Conservation (phyloP, 2,329 filamentous ascomycete species). For the Coleophoma cylindrospora region DNA sequence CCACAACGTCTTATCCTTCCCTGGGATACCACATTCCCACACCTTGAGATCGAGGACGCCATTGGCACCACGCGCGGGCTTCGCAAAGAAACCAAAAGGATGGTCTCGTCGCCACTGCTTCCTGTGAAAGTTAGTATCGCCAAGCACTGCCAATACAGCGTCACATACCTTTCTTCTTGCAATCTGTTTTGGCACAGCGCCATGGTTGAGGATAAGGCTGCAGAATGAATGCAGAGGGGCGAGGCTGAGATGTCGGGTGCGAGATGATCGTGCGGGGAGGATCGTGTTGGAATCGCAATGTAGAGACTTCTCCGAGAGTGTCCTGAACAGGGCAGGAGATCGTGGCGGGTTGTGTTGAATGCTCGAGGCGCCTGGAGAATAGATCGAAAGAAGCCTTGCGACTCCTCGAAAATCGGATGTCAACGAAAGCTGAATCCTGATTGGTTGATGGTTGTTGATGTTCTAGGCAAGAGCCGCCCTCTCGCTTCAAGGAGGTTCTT, state of each 20-base stretch:
- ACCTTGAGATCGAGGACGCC: constrained; percentile 87
- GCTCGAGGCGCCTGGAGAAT: too few relatives aligned
- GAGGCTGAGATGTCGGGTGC: not conserved
- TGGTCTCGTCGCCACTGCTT: constrained; percentile 98
- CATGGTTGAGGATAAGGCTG: constrained; percentile 45
- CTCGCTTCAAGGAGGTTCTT: too few relatives aligned
- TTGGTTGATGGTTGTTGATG: not conserved
- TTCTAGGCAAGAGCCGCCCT: too few relatives aligned
- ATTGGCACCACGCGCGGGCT: constrained; percentile 72
- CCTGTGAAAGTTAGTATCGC: constrained; percentile 38
- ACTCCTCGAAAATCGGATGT: not conserved
- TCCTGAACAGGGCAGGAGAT: not conserved
- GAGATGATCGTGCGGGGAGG: not conserved
- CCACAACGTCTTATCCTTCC: constrained; percentile 96
- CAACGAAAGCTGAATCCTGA: not conserved
- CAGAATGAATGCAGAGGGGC: not conserved
- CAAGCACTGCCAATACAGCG: too few relatives aligned
- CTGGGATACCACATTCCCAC: constrained; percentile 95
- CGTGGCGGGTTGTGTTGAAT: too few relatives aligned
- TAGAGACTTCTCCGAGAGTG: not conserved
- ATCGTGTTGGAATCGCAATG: too few relatives aligned
- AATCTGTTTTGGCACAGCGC: constrained; percentile 84
- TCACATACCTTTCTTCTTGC: constrained; percentile 75
- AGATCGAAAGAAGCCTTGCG: not conserved
- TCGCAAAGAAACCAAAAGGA: constrained; percentile 95